Evolutionary conservation across 257 asterid species (phyloP).

Genomic region (Asclepias syriaca): DNA sequence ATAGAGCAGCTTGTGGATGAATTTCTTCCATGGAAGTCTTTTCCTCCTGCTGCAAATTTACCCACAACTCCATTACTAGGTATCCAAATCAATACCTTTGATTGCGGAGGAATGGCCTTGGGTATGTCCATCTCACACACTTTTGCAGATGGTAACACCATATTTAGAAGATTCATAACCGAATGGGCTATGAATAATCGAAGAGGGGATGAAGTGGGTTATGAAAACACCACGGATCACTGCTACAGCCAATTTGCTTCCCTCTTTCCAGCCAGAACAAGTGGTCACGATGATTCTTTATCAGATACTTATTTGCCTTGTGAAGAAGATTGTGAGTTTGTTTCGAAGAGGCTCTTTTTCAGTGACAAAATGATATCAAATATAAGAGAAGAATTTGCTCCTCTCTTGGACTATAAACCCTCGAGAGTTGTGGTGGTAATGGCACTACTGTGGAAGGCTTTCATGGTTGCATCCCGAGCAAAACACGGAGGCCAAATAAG

Average conservation of each 20-base stretch:
- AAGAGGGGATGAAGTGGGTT: neutral
- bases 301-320: neutral
- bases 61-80: slow-evolving; percentile 10
- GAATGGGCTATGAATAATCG: slow-evolving; percentile 17
- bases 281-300: neutral
- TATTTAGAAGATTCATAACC: slow-evolving; percentile 4
- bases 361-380: neutral
- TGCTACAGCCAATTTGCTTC: slow-evolving; percentile 1
- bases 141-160: slow-evolving; percentile 8
- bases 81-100: slow-evolving; percentile 18
- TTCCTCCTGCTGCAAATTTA: neutral
- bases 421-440: slow-evolving; percentile 5
- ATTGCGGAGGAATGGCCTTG: slow-evolving; percentile 12
- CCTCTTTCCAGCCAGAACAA: slow-evolving; percentile 11
- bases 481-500: slow-evolving; percentile 7
- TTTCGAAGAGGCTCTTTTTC: slow-evolving; percentile 10
- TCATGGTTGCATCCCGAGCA: neutral
- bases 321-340: neutral
- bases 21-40: slow-evolving; percentile 15
- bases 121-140: slow-evolving; percentile 19
- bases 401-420: neutral
- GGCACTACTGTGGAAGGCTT: slow-evolving; percentile 25
- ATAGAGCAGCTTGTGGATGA: neutral
- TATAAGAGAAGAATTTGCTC: neutral
- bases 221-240: neutral